phyloP scores from a whole-genome alignment of 768 basidiomycete species.

The Exidia glandulosa region DNA sequence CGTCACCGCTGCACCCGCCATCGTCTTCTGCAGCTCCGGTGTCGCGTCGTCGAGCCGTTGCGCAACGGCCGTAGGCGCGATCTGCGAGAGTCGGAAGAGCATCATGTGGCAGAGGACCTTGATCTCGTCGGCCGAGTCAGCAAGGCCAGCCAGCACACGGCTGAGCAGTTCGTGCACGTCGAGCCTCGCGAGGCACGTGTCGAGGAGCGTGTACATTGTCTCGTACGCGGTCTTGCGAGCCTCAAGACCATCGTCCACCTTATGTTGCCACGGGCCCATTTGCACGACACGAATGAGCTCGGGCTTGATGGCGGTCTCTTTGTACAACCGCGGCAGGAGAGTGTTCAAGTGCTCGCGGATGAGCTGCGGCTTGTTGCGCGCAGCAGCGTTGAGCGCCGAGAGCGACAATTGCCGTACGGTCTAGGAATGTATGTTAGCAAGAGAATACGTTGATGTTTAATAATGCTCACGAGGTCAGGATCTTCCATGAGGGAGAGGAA shows the following conservation, averaged over 20 bases:
- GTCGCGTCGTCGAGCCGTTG: conserved; percentile 79
- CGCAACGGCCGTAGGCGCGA: conserved; percentile 73
- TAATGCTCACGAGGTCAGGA: conserved; percentile 55
- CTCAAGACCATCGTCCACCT: conserved; percentile 93
- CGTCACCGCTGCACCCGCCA: conserved; percentile 79
- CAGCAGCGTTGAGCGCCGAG: conserved; percentile 87
- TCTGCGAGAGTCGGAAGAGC: conserved; percentile 79
- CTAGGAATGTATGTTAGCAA: conserved; percentile 29
- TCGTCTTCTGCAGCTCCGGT: conserved; percentile 73
- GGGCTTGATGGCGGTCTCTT: conserved; percentile 70
- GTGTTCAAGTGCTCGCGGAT: conserved; percentile 71
- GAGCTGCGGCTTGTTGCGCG: conserved; percentile 87
- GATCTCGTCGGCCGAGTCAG: conserved; percentile 90
- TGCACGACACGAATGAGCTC: conserved; percentile 81
- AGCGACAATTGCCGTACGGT: conserved; percentile 83
- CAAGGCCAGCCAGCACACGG: conserved; percentile 69
- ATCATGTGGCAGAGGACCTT: conserved; percentile 96
- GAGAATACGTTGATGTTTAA: neutral
- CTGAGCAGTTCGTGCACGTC: conserved; percentile 79
- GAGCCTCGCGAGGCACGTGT: conserved; percentile 81
- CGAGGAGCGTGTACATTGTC: conserved; percentile 89
- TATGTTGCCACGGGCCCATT: conserved; percentile 97
- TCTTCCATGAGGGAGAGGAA: conserved; percentile 90
- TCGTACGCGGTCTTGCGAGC: conserved; percentile 96
- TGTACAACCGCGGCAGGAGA: conserved; percentile 75